A percentile compares a stretch with the other conserved stretches of the same genome.
These are phyloP conservation scores for Cyclotella choctawhatcheeana DNA, from an alignment of 108 stramenopile genomes.

Conservation along the genomic window DNA sequence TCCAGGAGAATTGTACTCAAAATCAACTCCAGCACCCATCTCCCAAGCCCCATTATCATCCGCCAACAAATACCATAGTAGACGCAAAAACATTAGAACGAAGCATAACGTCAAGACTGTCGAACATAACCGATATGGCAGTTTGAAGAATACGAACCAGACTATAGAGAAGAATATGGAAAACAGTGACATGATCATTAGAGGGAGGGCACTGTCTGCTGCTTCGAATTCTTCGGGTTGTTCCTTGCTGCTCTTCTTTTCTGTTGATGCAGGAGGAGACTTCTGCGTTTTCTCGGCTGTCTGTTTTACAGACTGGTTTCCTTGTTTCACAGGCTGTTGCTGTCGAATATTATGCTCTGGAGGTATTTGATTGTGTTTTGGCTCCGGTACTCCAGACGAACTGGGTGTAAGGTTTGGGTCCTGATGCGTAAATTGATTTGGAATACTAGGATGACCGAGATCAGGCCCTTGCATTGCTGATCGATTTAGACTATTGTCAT, in stretches of 20 bases:
- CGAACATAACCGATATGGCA: slow-evolving; percentile 38
- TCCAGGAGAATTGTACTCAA: slow-evolving; percentile 38
- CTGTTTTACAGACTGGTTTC: too few relatives aligned
- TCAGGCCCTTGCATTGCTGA: neutral
- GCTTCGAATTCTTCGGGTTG: slow-evolving; percentile 44
- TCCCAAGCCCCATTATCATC: slow-evolving; percentile 56
- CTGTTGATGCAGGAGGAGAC: slow-evolving; percentile 4
- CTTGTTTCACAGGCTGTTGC: neutral
- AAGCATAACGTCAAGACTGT: slow-evolving; percentile 25
- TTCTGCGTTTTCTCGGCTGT: neutral
- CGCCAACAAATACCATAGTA: slow-evolving; percentile 54
- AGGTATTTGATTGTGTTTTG: neutral
- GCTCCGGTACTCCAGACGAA: too few relatives aligned
- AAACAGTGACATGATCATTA: slow-evolving; percentile 63
- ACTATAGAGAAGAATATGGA: slow-evolving; percentile 51
- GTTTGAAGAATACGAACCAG: slow-evolving; percentile 56
- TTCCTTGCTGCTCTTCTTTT: slow-evolving; percentile 11
- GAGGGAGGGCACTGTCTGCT: slow-evolving; percentile 56
- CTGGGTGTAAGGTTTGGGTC: neutral
- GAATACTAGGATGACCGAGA: slow-evolving; percentile 1
- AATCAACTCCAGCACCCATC: slow-evolving; percentile 50
- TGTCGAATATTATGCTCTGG: neutral
- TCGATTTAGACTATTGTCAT: neutral
- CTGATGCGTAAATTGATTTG: neutral
- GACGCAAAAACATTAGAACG: slow-evolving; percentile 15